Percentiles rank a stretch among this genome's conserved stretches.
These are phyloP conservation scores for Penicillium diatomitis DNA, from an alignment of 495 filamentous ascomycete genomes.

Conservation along the genomic window DNA sequence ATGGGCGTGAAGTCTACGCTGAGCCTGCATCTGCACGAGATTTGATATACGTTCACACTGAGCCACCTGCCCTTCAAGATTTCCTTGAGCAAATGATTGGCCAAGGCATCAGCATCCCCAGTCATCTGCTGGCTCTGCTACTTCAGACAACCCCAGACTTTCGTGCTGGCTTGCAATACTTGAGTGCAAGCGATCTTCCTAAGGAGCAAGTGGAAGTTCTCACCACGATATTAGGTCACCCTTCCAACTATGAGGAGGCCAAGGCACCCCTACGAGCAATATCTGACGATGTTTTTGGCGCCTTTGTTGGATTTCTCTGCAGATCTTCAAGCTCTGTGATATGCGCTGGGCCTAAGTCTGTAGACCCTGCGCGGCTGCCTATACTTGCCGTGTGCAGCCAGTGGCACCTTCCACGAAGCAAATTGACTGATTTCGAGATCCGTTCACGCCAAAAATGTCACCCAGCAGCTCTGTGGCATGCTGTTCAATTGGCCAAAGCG, in stretches of 20 bases:
- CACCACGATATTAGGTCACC: constrained; percentile 17
- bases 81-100: constrained; percentile 46
- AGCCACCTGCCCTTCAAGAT: constrained; percentile 45
- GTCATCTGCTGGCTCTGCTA: constrained; percentile 38
- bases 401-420: not conserved
- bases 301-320: constrained; percentile 43
- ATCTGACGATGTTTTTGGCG: constrained; percentile 33
- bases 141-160: constrained; percentile 35
- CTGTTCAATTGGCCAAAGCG: constrained; percentile 30
- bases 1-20: constrained; percentile 47
- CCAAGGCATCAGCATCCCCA: constrained; percentile 34
- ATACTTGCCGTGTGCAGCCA: constrained; percentile 11
- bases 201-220: constrained; percentile 25
- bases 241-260: constrained; percentile 9
- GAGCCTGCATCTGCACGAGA: constrained; percentile 49
- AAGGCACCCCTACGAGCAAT: constrained; percentile 20
- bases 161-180: constrained; percentile 29
- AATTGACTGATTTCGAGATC: constrained; percentile 16
- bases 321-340: constrained; percentile 9
- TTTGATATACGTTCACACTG: constrained; percentile 45
- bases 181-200: constrained; percentile 28
- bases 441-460: constrained; percentile 10
- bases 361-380: constrained; percentile 24
- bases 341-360: constrained; percentile 4
- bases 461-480: constrained; percentile 31